These are phyloP conservation scores for Lagenaria siceraria DNA, from an alignment of 306 rosid species.

Conservation along the genomic window DNA sequence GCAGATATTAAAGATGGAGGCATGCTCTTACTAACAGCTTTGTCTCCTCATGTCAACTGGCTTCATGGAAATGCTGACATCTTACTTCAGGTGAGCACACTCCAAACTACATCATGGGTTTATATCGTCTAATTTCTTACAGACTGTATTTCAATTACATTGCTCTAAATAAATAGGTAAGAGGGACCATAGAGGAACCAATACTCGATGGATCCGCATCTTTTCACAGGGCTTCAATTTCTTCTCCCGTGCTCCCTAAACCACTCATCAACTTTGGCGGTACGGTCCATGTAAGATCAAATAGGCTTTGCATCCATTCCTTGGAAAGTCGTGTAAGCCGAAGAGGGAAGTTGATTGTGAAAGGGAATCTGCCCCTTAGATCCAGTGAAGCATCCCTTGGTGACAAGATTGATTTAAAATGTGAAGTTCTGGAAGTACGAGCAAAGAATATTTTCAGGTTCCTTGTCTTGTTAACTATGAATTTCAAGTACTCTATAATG, in stretches of 20 bases:
- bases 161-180: slow-evolving; percentile 44
- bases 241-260: slow-evolving; percentile 72
- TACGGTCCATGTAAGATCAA: slow-evolving; percentile 65
- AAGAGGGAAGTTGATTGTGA: slow-evolving; percentile 69
- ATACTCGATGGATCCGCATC: slow-evolving; percentile 81
- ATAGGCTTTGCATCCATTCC: slow-evolving; percentile 68
- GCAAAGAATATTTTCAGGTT: slow-evolving; percentile 76
- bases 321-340: slow-evolving; percentile 82
- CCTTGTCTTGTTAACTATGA: background rate
- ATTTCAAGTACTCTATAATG: background rate
- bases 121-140: slow-evolving; percentile 3
- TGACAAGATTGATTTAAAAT: slow-evolving; percentile 81
- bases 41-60: slow-evolving; percentile 85
- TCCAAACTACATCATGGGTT: slow-evolving; percentile 7
- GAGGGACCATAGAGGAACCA: slow-evolving; percentile 87
- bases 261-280: slow-evolving; percentile 81
- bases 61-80: slow-evolving; percentile 86
- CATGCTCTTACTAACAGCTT: slow-evolving; percentile 84
- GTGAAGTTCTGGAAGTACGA: slow-evolving; percentile 74
- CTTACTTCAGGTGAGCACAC: slow-evolving; percentile 61
- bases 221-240: slow-evolving; percentile 77
- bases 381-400: slow-evolving; percentile 54
- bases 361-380: slow-evolving; percentile 92
- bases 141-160: slow-evolving; percentile 10
- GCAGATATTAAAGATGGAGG: slow-evolving; percentile 95